Base-by-base conservation (phyloP, 2,329 filamentous ascomycete genomes). In the Colletotrichum tanaceti region DNA sequence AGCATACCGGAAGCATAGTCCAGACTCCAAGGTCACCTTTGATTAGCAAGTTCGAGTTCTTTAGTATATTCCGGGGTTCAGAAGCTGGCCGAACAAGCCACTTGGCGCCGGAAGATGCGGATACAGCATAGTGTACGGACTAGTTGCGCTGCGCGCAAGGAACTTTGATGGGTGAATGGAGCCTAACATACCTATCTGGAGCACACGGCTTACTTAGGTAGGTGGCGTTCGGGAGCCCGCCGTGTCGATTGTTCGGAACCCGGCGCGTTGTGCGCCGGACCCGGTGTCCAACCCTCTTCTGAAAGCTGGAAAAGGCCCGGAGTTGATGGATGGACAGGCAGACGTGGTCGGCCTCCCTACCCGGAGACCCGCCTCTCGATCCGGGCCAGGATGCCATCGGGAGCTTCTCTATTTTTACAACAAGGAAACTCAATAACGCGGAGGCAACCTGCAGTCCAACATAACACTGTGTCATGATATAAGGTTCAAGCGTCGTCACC, bases 361-460 rank as follows among this genome's bases (percentile, higher is more conserved):
- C 38, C 59, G 59, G 52, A 44, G 58, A 50, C 38, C 64, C 64
- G 63, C 59, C 38, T 35, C 6, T 39, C 44, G 64, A 50, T 59
- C 20, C 35, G 59, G 50, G 38, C 43, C 38, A 41, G 28, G 38
- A 32, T 16, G 24, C 50, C 24, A 24, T 14, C 44, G 35, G 32
- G 46, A 47, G 38, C 20, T 60, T n/a, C 38, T 43, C 50, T 53
- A 20, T 22, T 28, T 52, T 60, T 60, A 18, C 22, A 11, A 18
- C 6, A 18, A 22, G 14, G 16, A 39, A 52, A 35, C 16, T 43
- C 38, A 14, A 28, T 6, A 18, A 24, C 43, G 28, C 20, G 41
- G 43, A 20, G 18, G 46, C n/a, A 35, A 54, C 32, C 52, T 39
- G 52, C 35, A 54, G 52, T 32, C 11, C 32, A 14, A 18, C 28